Conservation (phyloP, 352 stramenopile genomes). For the Globisporangium barbulae region DNA sequence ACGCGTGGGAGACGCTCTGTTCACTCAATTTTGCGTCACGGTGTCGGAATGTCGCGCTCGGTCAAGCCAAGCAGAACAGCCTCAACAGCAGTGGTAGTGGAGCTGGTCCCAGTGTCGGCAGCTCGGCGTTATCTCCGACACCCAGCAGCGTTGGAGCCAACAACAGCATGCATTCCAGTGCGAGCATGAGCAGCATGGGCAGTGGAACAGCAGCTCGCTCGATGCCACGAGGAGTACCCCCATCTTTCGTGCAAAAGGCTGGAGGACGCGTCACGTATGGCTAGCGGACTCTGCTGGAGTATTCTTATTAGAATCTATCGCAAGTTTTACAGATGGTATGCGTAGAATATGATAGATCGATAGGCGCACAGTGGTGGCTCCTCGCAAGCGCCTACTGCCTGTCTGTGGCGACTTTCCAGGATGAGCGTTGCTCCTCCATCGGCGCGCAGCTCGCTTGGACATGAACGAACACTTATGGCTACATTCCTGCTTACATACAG, state of each 20-base stretch:
- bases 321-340: too few species aligned
- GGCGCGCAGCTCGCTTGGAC: too few species aligned
- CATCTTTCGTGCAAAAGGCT: constrained; percentile 18
- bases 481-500: too few species aligned
- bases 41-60: constrained; percentile 86
- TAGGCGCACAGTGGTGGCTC: too few species aligned
- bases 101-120: background rate
- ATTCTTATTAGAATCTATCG: too few species aligned
- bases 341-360: too few species aligned
- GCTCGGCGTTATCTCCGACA: constrained; percentile 5
- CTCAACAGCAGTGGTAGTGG: constrained; percentile 5
- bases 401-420: too few species aligned
- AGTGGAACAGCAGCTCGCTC: constrained; percentile 12
- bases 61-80: constrained; percentile 65
- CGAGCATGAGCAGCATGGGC: constrained; percentile 33
- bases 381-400: too few species aligned
- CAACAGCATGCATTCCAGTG: constrained; percentile 29
- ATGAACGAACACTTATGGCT: too few species aligned
- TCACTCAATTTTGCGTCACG: constrained; percentile 90
- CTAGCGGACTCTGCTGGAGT: background rate
- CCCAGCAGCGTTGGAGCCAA: background rate
- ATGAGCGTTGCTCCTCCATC: too few species aligned
- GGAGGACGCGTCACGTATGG: constrained; percentile 10
- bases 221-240: constrained; percentile 6
- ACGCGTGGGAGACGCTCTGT: constrained; percentile 86